Percentiles rank a stretch among this genome's conserved stretches.
Evolutionary conservation across 352 stramenopile genomes (phyloP).

Genomic region (Elongisporangium anandrum): DNA sequence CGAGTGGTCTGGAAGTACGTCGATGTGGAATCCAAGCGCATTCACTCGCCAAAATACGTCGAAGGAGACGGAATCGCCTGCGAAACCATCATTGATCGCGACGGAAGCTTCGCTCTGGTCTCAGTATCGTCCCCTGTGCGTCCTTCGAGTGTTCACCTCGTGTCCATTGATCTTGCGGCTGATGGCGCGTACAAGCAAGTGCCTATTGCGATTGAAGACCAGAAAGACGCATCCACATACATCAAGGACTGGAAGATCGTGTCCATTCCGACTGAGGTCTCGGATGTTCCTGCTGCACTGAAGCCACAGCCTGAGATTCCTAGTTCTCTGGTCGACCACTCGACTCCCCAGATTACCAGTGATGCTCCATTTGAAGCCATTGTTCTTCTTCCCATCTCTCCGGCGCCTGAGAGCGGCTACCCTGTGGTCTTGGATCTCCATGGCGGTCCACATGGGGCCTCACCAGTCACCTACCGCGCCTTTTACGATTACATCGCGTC

Average conservation of each 20-base stretch:
- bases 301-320: slow-evolving; percentile 29
- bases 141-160: slow-evolving; percentile 50
- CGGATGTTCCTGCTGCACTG: slow-evolving; percentile 27
- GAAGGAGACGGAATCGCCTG: slow-evolving; percentile 33
- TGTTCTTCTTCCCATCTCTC: slow-evolving; percentile 51
- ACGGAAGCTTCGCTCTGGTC: slow-evolving; percentile 37
- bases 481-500: slow-evolving; percentile 89
- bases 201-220: slow-evolving; percentile 45
- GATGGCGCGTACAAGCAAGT: slow-evolving; percentile 23
- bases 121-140: slow-evolving; percentile 49
- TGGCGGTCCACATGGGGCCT: slow-evolving; percentile 90
- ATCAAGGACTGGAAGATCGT: slow-evolving; percentile 61
- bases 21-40: slow-evolving; percentile 36
- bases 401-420: slow-evolving; percentile 30
- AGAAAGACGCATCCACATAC: slow-evolving; percentile 26
- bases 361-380: slow-evolving; percentile 68
- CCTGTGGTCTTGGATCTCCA: slow-evolving; percentile 88
- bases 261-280: slow-evolving; percentile 46
- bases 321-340: slow-evolving; percentile 28
- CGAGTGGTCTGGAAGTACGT: slow-evolving; percentile 70
- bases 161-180: slow-evolving; percentile 38
- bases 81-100: slow-evolving; percentile 52
- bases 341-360: slow-evolving; percentile 47
- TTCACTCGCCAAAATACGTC: slow-evolving; percentile 52
- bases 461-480: slow-evolving; percentile 81